These are phyloP conservation scores for Dactylonectria estremocensis DNA, from an alignment of 2,329 filamentous ascomycete species.

Conservation along the genomic window DNA sequence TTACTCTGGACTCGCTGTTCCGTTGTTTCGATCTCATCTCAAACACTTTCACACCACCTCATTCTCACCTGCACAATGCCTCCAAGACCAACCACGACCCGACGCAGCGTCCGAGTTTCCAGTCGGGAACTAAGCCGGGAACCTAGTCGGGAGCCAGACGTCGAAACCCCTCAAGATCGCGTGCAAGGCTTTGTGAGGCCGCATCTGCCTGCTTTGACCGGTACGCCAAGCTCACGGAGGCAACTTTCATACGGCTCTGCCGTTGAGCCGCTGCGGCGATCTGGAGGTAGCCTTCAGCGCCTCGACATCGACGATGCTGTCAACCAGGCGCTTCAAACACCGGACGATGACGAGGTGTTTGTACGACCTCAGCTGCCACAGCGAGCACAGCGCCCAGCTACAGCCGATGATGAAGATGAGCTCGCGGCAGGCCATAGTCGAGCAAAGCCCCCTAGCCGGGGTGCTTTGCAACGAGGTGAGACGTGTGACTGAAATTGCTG, in stretches of 20 bases:
- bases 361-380: slow-evolving; percentile 31
- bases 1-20: not conserved
- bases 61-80: slow-evolving; percentile 39
- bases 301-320: slow-evolving; percentile 51
- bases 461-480: slow-evolving; percentile 31
- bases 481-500: not conserved
- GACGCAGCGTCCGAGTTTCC: slow-evolving; percentile 39
- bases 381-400: slow-evolving; percentile 2
- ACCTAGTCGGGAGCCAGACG: slow-evolving; percentile 37
- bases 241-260: slow-evolving; percentile 58
- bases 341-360: slow-evolving; percentile 39
- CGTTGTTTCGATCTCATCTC: not conserved
- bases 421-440: slow-evolving; percentile 26
- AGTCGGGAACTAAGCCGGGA: slow-evolving; percentile 31
- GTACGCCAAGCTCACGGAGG: slow-evolving; percentile 55
- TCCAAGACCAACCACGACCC: slow-evolving; percentile 36
- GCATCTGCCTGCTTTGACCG: slow-evolving; percentile 44
- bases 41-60: not conserved
- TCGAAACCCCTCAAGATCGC: slow-evolving; percentile 20
- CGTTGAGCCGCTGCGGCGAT: slow-evolving; percentile 52
- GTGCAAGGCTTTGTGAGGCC: slow-evolving; percentile 36
- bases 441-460: not conserved
- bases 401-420: slow-evolving; percentile 37
- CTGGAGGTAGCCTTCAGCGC: slow-evolving; percentile 40
- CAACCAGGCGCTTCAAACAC: slow-evolving; percentile 45